Evolutionary conservation across 371 early-diverging fungal genomes (phyloP).

Genomic region (Mucor indicus): DNA sequence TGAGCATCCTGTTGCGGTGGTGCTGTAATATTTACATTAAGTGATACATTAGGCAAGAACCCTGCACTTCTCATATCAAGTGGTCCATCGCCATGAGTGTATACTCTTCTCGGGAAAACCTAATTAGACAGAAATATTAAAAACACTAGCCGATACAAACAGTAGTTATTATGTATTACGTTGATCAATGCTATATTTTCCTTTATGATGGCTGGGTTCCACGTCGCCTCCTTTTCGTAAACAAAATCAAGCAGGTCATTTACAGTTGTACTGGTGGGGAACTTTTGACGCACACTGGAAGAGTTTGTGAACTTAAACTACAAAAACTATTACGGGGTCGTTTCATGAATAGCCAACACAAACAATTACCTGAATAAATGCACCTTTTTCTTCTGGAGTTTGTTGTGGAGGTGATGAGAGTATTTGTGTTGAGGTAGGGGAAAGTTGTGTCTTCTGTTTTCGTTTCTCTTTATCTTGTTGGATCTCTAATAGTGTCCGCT

Average conservation of each 20-base stretch:
- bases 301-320: slow-evolving; percentile 35
- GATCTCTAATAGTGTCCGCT: slow-evolving; percentile 21
- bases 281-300: slow-evolving; percentile 21
- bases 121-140: not conserved
- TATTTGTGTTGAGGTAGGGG: not conserved
- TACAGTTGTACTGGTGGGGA: slow-evolving; percentile 9
- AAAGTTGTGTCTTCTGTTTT: not conserved
- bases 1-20: not conserved
- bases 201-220: not conserved
- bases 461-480: slow-evolving; percentile 25
- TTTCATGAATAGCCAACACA: no score
- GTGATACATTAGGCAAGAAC: slow-evolving; percentile 34
- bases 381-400: not conserved
- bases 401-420: not conserved
- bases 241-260: slow-evolving; percentile 13
- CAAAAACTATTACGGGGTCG: no score
- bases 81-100: slow-evolving; percentile 5
- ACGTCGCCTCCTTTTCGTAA: not conserved
- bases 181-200: slow-evolving; percentile 1
- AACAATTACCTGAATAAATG: slow-evolving; percentile 28
- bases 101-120: slow-evolving; percentile 16
- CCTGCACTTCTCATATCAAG: slow-evolving; percentile 28
- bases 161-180: not conserved
- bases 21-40: not conserved
- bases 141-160: not conserved